Conservation (phyloP, 352 stramenopile genomes). For the Phytopythium helicoides region DNA sequence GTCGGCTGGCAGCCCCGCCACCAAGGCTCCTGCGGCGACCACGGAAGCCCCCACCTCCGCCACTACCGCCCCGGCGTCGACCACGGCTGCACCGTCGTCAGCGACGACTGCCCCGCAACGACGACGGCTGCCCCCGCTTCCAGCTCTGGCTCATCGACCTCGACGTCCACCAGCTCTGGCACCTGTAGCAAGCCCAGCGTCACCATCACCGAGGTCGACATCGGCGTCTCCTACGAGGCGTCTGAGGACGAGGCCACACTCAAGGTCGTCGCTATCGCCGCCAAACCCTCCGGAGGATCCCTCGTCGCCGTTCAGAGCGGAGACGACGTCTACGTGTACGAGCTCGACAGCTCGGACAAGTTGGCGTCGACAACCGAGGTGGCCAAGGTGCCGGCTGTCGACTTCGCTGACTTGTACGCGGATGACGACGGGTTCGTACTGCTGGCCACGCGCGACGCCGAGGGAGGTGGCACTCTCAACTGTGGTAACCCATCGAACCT, state of each 20-base stretch:
- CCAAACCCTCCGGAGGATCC: slow-evolving; percentile 40
- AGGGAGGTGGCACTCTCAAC: slow-evolving; percentile 53
- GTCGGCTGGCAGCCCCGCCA: no score
- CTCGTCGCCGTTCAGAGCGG: slow-evolving; percentile 52
- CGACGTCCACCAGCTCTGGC: slow-evolving; percentile 4
- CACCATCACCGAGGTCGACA: slow-evolving; percentile 36
- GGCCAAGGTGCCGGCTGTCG: slow-evolving; percentile 34
- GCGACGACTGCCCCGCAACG: slow-evolving; percentile 7
- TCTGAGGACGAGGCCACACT: slow-evolving; percentile 53
- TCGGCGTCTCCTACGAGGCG: slow-evolving; percentile 25
- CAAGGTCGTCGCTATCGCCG: slow-evolving; percentile 44
- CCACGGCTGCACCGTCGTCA: slow-evolving; percentile 8
- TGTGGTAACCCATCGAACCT: slow-evolving; percentile 56
- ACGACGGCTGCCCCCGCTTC: neutral
- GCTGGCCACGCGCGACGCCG: slow-evolving; percentile 40
- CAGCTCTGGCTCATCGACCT: slow-evolving; percentile 1
- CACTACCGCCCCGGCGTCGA: neutral
- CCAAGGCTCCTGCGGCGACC: no score
- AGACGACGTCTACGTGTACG: slow-evolving; percentile 38
- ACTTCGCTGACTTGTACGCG: slow-evolving; percentile 58
- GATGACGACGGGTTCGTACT: slow-evolving; percentile 56
- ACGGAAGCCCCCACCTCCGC: no score
- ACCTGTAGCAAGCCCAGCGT: slow-evolving; percentile 37
- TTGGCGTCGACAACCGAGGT: slow-evolving; percentile 31
- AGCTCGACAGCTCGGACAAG: slow-evolving; percentile 49